phyloP scores from a whole-genome alignment of 2,329 filamentous ascomycete species.

The Fusarium transvaalense region DNA sequence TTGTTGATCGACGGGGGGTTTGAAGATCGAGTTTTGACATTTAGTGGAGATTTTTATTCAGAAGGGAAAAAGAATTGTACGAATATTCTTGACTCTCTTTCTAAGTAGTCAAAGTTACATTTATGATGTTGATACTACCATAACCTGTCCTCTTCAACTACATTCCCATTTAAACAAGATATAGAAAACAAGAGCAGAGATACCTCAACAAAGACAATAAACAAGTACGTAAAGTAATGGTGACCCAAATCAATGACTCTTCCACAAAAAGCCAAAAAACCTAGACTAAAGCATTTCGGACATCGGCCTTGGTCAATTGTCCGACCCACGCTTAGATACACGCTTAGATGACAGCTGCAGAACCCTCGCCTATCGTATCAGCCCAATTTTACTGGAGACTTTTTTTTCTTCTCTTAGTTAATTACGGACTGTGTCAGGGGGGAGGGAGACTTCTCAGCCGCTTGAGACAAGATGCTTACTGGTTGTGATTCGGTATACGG shows the following conservation, averaged over 20 bases:
- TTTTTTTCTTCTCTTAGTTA: not conserved
- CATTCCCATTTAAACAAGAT: no score
- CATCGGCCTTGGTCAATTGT: conserved; percentile 48
- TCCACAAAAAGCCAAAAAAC: conserved; percentile 10
- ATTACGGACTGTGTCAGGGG: not conserved
- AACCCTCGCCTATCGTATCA: conserved; percentile 29
- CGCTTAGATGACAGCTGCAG: conserved; percentile 20
- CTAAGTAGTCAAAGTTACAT: not conserved
- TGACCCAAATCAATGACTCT: conserved; percentile 34
- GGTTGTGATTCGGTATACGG: conserved; percentile 29
- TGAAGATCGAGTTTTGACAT: conserved; percentile 21
- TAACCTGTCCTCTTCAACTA: not conserved
- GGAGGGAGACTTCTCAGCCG: not conserved
- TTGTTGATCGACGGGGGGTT: conserved; percentile 11
- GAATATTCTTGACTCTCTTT: not conserved
- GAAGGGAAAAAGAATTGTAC: not conserved
- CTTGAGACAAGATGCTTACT: conserved; percentile 2
- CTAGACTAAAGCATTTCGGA: conserved; percentile 44
- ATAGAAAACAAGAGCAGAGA: not conserved
- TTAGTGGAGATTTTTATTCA: conserved; percentile 16
- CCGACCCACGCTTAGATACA: conserved; percentile 37
- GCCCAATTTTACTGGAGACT: conserved; percentile 20
- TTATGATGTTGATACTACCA: not conserved
- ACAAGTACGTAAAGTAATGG: no score
- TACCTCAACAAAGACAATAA: not conserved